Evolutionary conservation across 371 early-diverging fungal species (phyloP), one percentile per base, ranked within the genome.

Genomic region (Mortierella sp.): DNA sequence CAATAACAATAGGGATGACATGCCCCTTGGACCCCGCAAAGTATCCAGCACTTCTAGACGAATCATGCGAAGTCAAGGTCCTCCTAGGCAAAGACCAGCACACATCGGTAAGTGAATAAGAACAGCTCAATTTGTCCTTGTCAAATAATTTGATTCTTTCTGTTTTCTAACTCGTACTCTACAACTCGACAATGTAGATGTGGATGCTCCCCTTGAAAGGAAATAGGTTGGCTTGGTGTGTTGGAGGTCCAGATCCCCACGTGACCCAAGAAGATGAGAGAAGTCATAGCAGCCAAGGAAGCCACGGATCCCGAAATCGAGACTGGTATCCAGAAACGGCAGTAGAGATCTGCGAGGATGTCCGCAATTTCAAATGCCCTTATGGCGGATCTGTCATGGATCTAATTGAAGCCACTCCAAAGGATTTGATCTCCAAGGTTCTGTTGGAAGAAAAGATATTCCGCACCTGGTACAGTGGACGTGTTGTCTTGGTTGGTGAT

Each of bases 171-270:
- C 51, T 43, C 18, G 14, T 35, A 18, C 61, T 10, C 5, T 37
- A 58, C 28, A 32, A 58, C 58, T 22, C 58, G 11, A 52, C 28
- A 10, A 59, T 35, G n/a, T 47, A 80, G 81, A 80, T 80, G 81
- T 80, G 81, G 81, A 72, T 80, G 69, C 66, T 80, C 4, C 81
- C 81, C 16, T 35, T 80, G 58, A 59, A 64, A 49, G 81, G 81
- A 40, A 80, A 80, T 51, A 49, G 81, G 20, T 57, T 80, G 51
- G 81, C 75, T 43, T 80, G 81, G 81, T 80, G 81, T 66, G 81
- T 80, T 3, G 81, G 81, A 47, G 81, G 81, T 22, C 81, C 81
- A 18, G 81, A 80, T 28, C 81, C 81, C n/a, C 81, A 78, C 35
- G 37, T 70, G 51, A 37, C 52, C 14, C 74, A 72, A 45, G 64